These are phyloP conservation scores for Ampelocalamus luodianensis DNA, from an alignment of 176 grass and related monocot genomes.

Conservation along the genomic window DNA sequence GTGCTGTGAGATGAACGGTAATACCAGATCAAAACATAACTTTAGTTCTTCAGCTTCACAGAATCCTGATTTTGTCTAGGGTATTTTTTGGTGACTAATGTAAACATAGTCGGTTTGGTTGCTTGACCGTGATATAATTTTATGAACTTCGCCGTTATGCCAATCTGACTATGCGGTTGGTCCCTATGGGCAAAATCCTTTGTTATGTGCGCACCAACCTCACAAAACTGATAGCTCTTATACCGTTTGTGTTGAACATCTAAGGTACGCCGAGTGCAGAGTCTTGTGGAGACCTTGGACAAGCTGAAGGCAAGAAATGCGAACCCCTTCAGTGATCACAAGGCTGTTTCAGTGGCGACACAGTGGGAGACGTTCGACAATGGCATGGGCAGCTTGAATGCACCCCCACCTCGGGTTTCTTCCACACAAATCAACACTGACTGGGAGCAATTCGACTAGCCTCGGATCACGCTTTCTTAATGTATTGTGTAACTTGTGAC, in stretches of 20 bases:
- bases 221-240: neutral
- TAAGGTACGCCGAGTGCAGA: conserved; percentile 67
- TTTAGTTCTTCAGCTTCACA: neutral
- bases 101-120: neutral
- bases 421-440: conserved; percentile 50
- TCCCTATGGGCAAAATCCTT: conserved; percentile 8
- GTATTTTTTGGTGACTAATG: neutral
- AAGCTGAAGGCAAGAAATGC: conserved; percentile 73
- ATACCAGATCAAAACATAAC: neutral
- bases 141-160: neutral
- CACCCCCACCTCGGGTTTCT: conserved; percentile 56
- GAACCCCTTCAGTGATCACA: conserved; percentile 55
- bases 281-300: conserved; percentile 66
- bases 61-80: neutral
- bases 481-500: conserved; percentile 47
- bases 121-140: neutral
- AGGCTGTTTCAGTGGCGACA: conserved; percentile 62
- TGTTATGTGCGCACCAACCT: neutral
- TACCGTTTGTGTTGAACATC: neutral
- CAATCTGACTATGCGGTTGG: neutral
- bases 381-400: conserved; percentile 72
- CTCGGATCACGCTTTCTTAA: neutral
- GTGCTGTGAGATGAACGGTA: neutral
- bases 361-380: conserved; percentile 70
- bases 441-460: conserved; percentile 75